A percentile compares a stretch with the other conserved stretches of the same genome.
phyloP scores from a whole-genome alignment of 176 grass and related monocot genomes.

The Alopecurus myosuroides region DNA sequence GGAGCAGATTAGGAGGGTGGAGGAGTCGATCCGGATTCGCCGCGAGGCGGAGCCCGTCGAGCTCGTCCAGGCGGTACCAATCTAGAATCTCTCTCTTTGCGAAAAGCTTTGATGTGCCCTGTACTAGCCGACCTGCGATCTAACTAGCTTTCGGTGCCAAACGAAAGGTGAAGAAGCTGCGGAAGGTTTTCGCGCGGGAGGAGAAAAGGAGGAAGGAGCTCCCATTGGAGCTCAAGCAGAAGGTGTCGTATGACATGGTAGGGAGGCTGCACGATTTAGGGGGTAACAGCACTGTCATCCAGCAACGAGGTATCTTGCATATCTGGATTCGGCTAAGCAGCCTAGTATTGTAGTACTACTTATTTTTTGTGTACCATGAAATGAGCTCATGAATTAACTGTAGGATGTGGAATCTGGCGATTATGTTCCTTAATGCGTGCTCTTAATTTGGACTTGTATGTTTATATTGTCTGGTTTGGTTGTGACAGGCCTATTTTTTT shows the following conservation, averaged over 20 bases:
- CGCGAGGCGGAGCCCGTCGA: conserved; percentile 52
- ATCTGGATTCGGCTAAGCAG: background rate
- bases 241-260: conserved; percentile 62
- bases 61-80: conserved; percentile 66
- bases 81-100: background rate
- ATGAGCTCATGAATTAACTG: background rate
- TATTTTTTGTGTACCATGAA: background rate
- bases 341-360: background rate
- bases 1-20: conserved; percentile 63
- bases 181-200: conserved; percentile 37
- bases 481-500: background rate
- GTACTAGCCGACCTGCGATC: background rate
- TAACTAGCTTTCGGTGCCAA: background rate
- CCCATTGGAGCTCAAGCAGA: conserved; percentile 56
- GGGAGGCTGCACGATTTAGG: conserved; percentile 37
- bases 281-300: conserved; percentile 29
- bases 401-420: background rate
- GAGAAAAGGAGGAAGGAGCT: conserved; percentile 56
- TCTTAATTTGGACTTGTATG: background rate
- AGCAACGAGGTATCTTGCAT: conserved; percentile 61
- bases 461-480: background rate
- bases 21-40: conserved; percentile 86
- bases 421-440: background rate
- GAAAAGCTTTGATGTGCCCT: background rate
- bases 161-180: conserved; percentile 66